phyloP scores from a whole-genome alignment of 73 alveolate genomes.

The Loxodes magnus region DNA sequence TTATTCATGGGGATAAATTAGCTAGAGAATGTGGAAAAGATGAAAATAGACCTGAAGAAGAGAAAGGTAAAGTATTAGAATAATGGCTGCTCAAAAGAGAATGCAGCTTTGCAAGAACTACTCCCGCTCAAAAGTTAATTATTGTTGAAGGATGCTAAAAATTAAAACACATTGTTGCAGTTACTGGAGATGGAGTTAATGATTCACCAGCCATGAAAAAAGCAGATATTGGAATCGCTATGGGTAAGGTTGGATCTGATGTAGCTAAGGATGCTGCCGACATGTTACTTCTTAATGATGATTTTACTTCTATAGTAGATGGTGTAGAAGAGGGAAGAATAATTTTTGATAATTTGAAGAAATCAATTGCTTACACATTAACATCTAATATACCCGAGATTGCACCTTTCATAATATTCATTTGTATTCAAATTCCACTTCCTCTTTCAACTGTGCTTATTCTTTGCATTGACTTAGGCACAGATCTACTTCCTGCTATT shows the following conservation, averaged over 20 bases:
- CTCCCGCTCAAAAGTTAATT: constrained; percentile 87
- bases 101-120: constrained; percentile 91
- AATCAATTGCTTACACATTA: constrained; percentile 61
- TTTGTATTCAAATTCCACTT: constrained; percentile 68
- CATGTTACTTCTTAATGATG: constrained; percentile 90
- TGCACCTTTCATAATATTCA: constrained; percentile 64
- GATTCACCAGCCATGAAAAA: constrained; percentile 57
- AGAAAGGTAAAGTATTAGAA: constrained; percentile 47
- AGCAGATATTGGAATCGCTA: constrained; percentile 76
- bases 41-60: constrained; percentile 47
- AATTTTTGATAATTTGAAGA: constrained; percentile 81
- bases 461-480: constrained; percentile 68
- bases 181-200: constrained; percentile 95
- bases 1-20: constrained; percentile 66
- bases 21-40: constrained; percentile 39
- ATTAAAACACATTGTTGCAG: constrained; percentile 90
- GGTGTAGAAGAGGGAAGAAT: constrained; percentile 97
- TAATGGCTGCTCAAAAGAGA: constrained; percentile 60
- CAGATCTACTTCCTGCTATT: constrained; percentile 87
- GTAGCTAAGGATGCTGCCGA: constrained; percentile 99
- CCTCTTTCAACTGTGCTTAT: constrained; percentile 73
- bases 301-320: constrained; percentile 88
- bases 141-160: constrained; percentile 88
- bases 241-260: constrained; percentile 94
- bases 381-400: constrained; percentile 78